Evolutionary conservation across 148 eudicot species (phyloP).

Genomic region (Amaranthus palmeri): DNA sequence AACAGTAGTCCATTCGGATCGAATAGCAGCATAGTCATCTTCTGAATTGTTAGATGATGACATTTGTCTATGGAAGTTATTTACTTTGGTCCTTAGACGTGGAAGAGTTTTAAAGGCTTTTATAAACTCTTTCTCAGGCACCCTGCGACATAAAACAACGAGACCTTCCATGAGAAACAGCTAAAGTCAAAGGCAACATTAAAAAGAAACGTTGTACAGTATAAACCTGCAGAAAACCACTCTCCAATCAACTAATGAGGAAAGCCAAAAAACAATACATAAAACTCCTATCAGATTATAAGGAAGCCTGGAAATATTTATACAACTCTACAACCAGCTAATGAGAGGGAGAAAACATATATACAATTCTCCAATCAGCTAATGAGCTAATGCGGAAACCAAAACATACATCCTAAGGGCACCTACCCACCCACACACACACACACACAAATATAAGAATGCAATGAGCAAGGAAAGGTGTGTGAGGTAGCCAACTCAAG

Average conservation of each 20-base stretch:
- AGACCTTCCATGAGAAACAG: slow-evolving; percentile 11
- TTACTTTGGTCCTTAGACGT: slow-evolving; percentile 83
- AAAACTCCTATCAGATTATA: too few species aligned
- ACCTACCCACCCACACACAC: too few species aligned
- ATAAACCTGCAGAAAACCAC: not conserved
- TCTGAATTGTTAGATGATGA: slow-evolving; percentile 55
- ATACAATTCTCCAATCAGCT: too few species aligned
- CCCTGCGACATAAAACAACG: slow-evolving; percentile 43
- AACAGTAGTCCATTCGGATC: slow-evolving; percentile 96
- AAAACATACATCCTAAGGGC: too few species aligned
- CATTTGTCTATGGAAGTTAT: slow-evolving; percentile 73
- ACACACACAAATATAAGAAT: too few species aligned
- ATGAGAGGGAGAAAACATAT: too few species aligned
- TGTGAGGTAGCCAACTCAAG: too few species aligned
- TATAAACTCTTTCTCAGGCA: slow-evolving; percentile 75
- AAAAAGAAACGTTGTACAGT: not conserved
- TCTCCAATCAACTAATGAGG: not conserved
- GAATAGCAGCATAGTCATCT: slow-evolving; percentile 78
- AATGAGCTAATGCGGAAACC: too few species aligned
- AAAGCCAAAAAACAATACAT: not conserved
- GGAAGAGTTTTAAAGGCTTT: slow-evolving; percentile 88
- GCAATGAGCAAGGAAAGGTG: too few species aligned
- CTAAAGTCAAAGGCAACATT: slow-evolving; percentile 1
- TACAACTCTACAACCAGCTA: too few species aligned
- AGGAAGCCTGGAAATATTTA: too few species aligned